Percentiles rank a stretch among this genome's conserved stretches.
Conservation (phyloP, 495 filamentous ascomycete species). For the Lophium mytilinum region DNA sequence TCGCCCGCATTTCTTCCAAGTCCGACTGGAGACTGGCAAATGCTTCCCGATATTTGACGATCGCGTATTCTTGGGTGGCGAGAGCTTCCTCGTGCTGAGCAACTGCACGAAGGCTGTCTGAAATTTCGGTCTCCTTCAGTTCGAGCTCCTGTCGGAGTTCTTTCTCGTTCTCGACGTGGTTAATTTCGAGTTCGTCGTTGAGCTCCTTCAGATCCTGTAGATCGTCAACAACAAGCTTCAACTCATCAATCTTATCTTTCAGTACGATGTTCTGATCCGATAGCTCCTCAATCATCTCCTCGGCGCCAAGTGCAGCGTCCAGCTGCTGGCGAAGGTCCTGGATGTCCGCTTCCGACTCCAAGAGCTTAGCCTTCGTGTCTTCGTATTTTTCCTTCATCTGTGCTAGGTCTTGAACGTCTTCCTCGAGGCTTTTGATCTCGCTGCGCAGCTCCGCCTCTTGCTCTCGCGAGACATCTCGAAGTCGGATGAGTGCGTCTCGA, state of each 20-base stretch:
- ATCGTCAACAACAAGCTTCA: slow-evolving; percentile 72
- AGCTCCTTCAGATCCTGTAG: slow-evolving; percentile 82
- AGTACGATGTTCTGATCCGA: slow-evolving; percentile 76
- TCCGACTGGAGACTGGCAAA: slow-evolving; percentile 80
- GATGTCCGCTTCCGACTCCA: slow-evolving; percentile 63
- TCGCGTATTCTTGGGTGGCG: slow-evolving; percentile 82
- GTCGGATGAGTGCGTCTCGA: slow-evolving; percentile 72
- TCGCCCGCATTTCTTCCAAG: slow-evolving; percentile 83
- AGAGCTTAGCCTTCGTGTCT: slow-evolving; percentile 59
- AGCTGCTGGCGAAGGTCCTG: slow-evolving; percentile 87
- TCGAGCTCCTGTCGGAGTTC: slow-evolving; percentile 92
- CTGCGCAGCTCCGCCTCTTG: slow-evolving; percentile 70
- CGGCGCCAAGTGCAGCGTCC: slow-evolving; percentile 75
- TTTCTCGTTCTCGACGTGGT: slow-evolving; percentile 85
- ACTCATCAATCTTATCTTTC: slow-evolving; percentile 72
- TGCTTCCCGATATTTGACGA: slow-evolving; percentile 78
- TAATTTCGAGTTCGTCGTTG: slow-evolving; percentile 87
- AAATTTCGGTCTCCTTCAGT: slow-evolving; percentile 65
- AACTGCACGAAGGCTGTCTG: slow-evolving; percentile 61
- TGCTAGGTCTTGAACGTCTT: slow-evolving; percentile 66
- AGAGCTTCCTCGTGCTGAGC: slow-evolving; percentile 63
- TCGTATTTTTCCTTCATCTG: slow-evolving; percentile 63
- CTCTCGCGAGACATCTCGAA: slow-evolving; percentile 80
- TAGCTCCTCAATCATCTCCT: slow-evolving; percentile 89
- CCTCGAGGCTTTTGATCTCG: slow-evolving; percentile 69